Evolutionary conservation across 805 yeast genomes (phyloP).

Genomic region (Barnettozyma californica): DNA sequence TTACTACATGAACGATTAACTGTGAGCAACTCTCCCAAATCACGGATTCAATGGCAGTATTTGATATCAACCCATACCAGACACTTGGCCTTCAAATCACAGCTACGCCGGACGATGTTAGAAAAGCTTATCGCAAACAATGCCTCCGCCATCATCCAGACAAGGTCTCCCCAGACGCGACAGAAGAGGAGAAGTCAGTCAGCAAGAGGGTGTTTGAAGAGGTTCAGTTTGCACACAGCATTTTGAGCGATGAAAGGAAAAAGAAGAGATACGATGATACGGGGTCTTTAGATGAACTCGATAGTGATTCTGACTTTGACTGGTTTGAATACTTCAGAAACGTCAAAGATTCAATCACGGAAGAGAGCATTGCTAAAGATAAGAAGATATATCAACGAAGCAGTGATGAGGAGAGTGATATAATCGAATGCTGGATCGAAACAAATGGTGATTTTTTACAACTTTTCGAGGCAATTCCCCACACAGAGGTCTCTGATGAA

Average conservation of each 20-base stretch:
- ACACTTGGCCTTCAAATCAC: constrained; percentile 37
- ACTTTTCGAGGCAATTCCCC: constrained; percentile 73
- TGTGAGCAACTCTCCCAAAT: too few species aligned
- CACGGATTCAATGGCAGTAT: constrained; percentile 25
- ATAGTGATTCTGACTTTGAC: constrained; percentile 33
- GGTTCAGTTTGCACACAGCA: constrained; percentile 69
- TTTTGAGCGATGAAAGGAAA: constrained; percentile 53
- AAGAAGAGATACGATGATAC: constrained; percentile 62
- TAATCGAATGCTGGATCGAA: constrained; percentile 51
- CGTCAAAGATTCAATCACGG: constrained; percentile 44
- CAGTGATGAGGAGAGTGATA: constrained; percentile 55
- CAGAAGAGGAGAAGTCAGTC: constrained; percentile 28
- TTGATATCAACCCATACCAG: constrained; percentile 59
- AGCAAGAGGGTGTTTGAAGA: constrained; percentile 49
- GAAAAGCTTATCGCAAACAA: constrained; percentile 58
- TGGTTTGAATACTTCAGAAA: constrained; percentile 55
- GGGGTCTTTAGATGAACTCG: constrained; percentile 50
- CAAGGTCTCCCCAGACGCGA: constrained; percentile 33
- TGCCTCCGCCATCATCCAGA: constrained; percentile 72
- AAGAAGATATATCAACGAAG: constrained; percentile 55
- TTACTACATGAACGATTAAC: neutral
- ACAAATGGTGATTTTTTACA: constrained; percentile 64
- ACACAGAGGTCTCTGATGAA: constrained; percentile 52
- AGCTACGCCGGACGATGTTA: constrained; percentile 50
- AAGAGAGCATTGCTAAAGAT: constrained; percentile 69